These are phyloP conservation scores for Paecilomyces formosus DNA, from an alignment of 2,329 filamentous ascomycete species.

Conservation along the genomic window DNA sequence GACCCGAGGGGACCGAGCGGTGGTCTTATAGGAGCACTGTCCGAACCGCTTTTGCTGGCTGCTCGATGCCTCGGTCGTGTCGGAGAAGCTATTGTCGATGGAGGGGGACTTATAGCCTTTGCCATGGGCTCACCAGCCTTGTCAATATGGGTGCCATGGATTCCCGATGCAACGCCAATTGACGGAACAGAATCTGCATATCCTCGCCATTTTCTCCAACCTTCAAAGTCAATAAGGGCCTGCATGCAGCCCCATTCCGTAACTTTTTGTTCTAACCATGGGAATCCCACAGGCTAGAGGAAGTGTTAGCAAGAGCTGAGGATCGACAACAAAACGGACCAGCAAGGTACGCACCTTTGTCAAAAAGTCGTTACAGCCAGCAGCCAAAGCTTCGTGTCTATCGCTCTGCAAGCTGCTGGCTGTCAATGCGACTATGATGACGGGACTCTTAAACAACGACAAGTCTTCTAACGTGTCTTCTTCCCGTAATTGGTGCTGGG, in stretches of 20 bases:
- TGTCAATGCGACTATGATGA: conserved; percentile 95
- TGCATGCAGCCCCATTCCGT: conserved; percentile 99
- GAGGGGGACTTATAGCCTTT: background rate
- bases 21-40: conserved; percentile 5
- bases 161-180: conserved; percentile 6
- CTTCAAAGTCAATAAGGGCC: conserved; percentile 95
- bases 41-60: background rate
- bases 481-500: conserved; percentile 19
- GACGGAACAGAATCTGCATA: conserved; percentile 41
- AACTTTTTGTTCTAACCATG: conserved; percentile 94
- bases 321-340: conserved; percentile 1
- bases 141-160: conserved; percentile 12
- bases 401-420: conserved; percentile 93
- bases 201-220: conserved; percentile 96
- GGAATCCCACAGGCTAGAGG: conserved; percentile 82
- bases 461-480: conserved; percentile 30
- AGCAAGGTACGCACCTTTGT: conserved; percentile 64
- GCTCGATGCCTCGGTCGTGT: background rate
- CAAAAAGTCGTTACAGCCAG: conserved; percentile 95
- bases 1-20: conserved; percentile 15
- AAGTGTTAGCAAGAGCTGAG: conserved; percentile 2
- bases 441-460: conserved; percentile 80
- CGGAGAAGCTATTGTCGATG: background rate
- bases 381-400: conserved; percentile 86
- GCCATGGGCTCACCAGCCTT: conserved; percentile 5